Conservation (phyloP, 768 basidiomycete species). For the Suillus subluteus region DNA sequence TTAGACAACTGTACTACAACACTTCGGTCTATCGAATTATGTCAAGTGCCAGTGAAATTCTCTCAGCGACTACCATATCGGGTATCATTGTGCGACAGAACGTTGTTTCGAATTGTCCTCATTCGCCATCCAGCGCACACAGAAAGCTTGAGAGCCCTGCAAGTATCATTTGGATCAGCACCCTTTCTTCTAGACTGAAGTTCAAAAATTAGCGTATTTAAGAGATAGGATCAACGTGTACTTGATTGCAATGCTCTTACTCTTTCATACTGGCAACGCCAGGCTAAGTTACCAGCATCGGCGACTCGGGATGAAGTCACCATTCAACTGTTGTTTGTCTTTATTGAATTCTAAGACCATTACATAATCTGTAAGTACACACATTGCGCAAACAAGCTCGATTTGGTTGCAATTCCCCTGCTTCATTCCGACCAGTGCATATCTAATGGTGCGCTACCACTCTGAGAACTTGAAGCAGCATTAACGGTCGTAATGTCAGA, state of each 20-base stretch:
- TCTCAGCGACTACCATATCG: not conserved
- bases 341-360: constrained; percentile 20
- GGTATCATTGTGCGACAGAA: not conserved
- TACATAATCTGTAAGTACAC: constrained; percentile 18
- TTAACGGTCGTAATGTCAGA: constrained; percentile 35
- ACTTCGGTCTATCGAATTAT: not conserved
- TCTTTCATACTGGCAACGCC: too few species aligned
- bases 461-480: not conserved
- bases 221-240: not conserved
- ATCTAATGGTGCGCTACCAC: constrained; percentile 2
- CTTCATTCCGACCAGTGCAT: not conserved
- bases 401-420: not conserved
- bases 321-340: constrained; percentile 15
- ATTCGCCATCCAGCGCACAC: not conserved
- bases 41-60: not conserved
- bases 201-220: not conserved
- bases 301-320: too few species aligned
- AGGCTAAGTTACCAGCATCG: too few species aligned
- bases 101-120: not conserved
- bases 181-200: not conserved
- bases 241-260: too few species aligned
- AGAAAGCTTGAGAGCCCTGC: not conserved
- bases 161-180: not conserved
- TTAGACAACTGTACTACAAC: too few species aligned
- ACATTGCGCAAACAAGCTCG: constrained; percentile 8